A percentile compares a stretch with the other conserved stretches of the same genome.
Conservation (phyloP, 768 basidiomycete species). For the Rhodotorula paludigena region DNA sequence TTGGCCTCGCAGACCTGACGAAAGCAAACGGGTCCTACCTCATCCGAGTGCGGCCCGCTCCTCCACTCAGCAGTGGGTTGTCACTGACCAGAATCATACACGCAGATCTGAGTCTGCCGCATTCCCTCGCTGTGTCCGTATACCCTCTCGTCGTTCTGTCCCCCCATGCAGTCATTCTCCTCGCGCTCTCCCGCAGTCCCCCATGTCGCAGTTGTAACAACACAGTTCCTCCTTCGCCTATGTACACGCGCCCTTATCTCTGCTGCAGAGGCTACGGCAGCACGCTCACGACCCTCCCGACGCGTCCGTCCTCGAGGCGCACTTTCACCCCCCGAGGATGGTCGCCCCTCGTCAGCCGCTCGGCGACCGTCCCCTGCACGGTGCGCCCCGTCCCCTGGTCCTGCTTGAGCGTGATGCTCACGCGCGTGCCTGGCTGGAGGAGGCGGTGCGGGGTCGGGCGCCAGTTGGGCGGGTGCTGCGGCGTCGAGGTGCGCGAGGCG, state of each 20-base stretch:
- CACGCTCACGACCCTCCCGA: slow-evolving; percentile 27
- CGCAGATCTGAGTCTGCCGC: no score
- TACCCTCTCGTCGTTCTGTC: neutral
- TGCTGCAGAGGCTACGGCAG: no score
- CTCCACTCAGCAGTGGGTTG: no score
- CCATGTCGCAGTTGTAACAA: neutral
- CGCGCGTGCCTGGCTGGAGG: slow-evolving; percentile 1
- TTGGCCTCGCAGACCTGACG: slow-evolving; percentile 12
- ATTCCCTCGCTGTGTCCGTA: neutral
- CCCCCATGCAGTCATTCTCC: neutral
- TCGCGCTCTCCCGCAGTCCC: neutral
- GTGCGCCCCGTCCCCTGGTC: slow-evolving; percentile 32
- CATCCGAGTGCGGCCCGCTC: slow-evolving; percentile 9
- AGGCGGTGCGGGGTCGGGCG: slow-evolving; percentile 3
- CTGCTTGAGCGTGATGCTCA: slow-evolving; percentile 27
- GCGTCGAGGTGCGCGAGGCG: neutral
- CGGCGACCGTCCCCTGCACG: slow-evolving; percentile 22
- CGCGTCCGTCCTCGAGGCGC: slow-evolving; percentile 21
- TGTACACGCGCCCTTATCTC: no score
- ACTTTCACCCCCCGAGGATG: slow-evolving; percentile 38
- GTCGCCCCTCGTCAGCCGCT: slow-evolving; percentile 30
- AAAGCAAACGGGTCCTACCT: slow-evolving; percentile 30
- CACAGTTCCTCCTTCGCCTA: neutral
- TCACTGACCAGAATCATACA: no score
- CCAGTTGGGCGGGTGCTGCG: slow-evolving; percentile 2